Conservation (phyloP, 352 stramenopile species). For the Phytophthora agathidicida region DNA sequence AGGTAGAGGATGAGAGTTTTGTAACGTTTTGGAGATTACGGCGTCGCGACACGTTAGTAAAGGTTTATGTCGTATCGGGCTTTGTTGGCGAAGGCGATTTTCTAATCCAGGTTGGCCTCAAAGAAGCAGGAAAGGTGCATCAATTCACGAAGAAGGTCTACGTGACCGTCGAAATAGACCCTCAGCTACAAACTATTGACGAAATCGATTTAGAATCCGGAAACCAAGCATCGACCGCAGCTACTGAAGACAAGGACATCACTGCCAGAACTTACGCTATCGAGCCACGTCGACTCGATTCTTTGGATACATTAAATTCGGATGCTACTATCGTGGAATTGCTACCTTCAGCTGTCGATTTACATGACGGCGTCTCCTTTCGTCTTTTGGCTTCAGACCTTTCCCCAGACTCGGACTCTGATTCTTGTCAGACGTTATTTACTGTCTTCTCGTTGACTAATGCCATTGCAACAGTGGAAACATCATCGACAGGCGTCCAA, state of each 20-base stretch:
- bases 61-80: conserved; percentile 3
- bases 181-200: background rate
- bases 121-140: background rate
- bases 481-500: conserved; percentile 7
- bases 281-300: background rate
- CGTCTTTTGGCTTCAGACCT: conserved; percentile 8
- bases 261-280: background rate
- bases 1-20: background rate
- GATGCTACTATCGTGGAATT: conserved; percentile 2
- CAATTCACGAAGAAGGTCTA: conserved; percentile 11
- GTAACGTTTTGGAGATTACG: conserved; percentile 35
- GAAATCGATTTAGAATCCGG: background rate
- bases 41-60: conserved; percentile 10
- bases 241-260: too few relatives aligned
- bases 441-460: conserved; percentile 13
- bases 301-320: background rate
- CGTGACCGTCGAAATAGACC: background rate
- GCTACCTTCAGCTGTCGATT: conserved; percentile 4
- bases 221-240: background rate
- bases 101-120: conserved; percentile 14
- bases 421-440: conserved; percentile 16
- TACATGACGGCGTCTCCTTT: conserved; percentile 5
- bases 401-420: background rate
- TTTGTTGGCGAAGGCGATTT: conserved; percentile 17
- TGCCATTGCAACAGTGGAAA: conserved; percentile 3